Evolutionary conservation across 2,329 filamentous ascomycete species (phyloP).

Genomic region (Penicillium polonicum): DNA sequence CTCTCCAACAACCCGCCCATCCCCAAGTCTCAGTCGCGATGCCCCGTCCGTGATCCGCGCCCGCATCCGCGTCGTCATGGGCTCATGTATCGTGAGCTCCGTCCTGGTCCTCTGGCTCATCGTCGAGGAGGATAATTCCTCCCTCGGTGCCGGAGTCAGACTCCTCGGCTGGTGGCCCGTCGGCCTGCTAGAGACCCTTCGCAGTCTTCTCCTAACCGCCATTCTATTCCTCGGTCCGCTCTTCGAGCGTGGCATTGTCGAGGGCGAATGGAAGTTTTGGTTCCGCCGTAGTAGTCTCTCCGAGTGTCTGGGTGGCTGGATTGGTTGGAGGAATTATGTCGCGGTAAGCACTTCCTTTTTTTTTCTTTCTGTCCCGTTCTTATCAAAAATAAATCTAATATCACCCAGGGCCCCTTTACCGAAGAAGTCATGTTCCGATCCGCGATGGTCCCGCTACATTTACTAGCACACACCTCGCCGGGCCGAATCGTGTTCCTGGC

Average conservation of each 20-base stretch:
- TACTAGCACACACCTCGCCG: constrained; percentile 63
- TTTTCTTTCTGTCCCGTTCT: no score
- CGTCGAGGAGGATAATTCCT: constrained; percentile 52
- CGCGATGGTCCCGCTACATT: constrained; percentile 76
- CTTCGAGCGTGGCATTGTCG: constrained; percentile 73
- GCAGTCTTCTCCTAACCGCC: constrained; percentile 67
- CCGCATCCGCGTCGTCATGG: constrained; percentile 74
- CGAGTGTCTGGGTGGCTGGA: constrained; percentile 69
- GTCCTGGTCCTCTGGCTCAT: constrained; percentile 67
- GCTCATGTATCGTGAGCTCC: constrained; percentile 70
- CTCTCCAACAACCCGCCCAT: constrained; percentile 74
- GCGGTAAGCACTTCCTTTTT: constrained; percentile 59
- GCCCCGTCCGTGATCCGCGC: constrained; percentile 85
- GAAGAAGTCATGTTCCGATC: constrained; percentile 95
- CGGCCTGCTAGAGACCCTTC: constrained; percentile 62
- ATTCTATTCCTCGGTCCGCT: constrained; percentile 82
- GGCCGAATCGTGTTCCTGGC: constrained; percentile 71
- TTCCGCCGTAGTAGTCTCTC: constrained; percentile 55
- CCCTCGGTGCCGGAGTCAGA: constrained; percentile 59
- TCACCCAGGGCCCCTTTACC: constrained; percentile 72
- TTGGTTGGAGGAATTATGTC: constrained; percentile 81
- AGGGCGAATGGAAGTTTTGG: constrained; percentile 69
- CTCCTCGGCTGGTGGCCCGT: constrained; percentile 80
- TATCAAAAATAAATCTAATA: neutral
- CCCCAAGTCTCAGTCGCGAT: constrained; percentile 75